phyloP scores from a whole-genome alignment of 108 stramenopile species.

The Poteriospumella lacustris region DNA sequence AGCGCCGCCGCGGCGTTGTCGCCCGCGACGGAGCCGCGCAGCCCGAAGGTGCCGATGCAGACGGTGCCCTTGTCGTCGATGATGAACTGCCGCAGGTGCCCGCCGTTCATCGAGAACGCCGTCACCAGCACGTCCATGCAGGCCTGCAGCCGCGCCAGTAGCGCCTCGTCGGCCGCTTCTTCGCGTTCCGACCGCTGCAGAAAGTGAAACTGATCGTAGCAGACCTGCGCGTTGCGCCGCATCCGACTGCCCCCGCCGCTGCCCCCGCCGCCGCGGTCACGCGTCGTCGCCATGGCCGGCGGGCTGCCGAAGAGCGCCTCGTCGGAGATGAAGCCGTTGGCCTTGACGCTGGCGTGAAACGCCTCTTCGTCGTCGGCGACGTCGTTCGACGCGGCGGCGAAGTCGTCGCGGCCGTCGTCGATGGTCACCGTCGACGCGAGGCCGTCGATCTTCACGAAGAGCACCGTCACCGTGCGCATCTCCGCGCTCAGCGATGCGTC shows the following conservation, averaged over 20 bases:
- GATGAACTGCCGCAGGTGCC: constrained; percentile 56
- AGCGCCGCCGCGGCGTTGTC: constrained; percentile 54
- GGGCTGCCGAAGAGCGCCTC: no score
- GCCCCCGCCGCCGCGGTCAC: no score
- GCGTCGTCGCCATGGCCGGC: no score
- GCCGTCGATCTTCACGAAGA: constrained; percentile 48
- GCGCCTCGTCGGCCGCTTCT: not conserved
- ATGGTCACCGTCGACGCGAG: not conserved
- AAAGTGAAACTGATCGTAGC: constrained; percentile 1
- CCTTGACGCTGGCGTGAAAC: no score
- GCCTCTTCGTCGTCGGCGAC: no score
- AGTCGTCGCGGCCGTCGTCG: not conserved
- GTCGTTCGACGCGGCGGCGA: not conserved
- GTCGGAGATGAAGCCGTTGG: no score
- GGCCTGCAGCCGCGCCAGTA: not conserved
- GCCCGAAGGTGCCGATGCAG: constrained; percentile 58
- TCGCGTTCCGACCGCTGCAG: not conserved
- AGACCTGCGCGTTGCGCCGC: no score
- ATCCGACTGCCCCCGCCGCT: no score
- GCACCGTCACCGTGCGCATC: constrained; percentile 41
- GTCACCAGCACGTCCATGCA: constrained; percentile 34
- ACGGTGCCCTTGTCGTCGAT: constrained; percentile 63
- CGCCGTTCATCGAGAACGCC: constrained; percentile 45
- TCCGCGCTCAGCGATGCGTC: constrained; percentile 50
- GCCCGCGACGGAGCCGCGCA: constrained; percentile 48